Evolutionary conservation across 306 rosid genomes (phyloP), one percentile per base, ranked within the genome.

Genomic region (Trifolium pratense): DNA sequence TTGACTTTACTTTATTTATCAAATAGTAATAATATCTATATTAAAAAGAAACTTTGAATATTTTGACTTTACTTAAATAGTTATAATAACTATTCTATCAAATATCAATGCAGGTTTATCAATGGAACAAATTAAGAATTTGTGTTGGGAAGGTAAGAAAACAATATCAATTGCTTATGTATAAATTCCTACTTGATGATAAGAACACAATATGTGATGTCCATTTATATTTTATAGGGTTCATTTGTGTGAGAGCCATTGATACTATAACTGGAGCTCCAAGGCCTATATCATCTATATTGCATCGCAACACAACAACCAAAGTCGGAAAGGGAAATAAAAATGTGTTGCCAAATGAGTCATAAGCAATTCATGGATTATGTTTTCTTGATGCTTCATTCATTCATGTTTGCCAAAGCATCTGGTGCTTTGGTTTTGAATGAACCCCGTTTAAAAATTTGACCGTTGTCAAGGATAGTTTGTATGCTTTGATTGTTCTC

Each of bases 231-330:
- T 75, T 57, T 31, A 11, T 40, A 91, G 90, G 92, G 5, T 83
- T 26, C 32, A 37, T 87, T 37, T 89, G 97, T 57, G 78, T 86
- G 53, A 86, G 90, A 76, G 91, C 86, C 64, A 79, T 81, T 16
- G 81, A 89, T 9, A 56, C 68, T 12, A 55, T 29, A 45, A 86
- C 86, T 1, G 34, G 87, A 29, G 26, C 29, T 34, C 82, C 92
- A 0, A 70, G 49, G 17, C 83, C 78, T 1, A 70, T 89, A 14
- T 18, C 46, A 4, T 2, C 37, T 1, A 48, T 45, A 45, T 78
- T 87, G 26, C 97, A 89, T 61, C 70, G 49, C 16, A 39, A 5
- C 64, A 83, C 85, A 11, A 51, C 81, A 0, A 15, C 7, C 5
- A 70, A 40, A 4, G 13, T 29, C 6, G 23, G 55, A 43, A 72